These are phyloP conservation scores for Heterobasidion parviporum DNA, from an alignment of 1,284 basidiomycete species.

Conservation along the genomic window DNA sequence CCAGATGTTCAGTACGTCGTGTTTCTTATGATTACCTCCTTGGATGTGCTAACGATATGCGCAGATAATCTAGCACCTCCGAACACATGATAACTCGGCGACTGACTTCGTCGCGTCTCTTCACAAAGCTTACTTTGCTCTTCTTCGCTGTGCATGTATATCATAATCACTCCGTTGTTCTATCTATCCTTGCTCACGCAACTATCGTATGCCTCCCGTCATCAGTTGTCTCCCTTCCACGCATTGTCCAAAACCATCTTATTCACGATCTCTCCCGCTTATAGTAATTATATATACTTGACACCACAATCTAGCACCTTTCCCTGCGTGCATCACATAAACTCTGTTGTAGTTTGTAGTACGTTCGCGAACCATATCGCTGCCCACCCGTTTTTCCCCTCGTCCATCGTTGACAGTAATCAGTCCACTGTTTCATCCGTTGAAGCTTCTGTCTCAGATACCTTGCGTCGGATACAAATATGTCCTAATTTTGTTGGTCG, in stretches of 20 bases:
- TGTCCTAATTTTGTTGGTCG: no score
- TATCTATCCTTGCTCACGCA: neutral
- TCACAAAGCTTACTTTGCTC: neutral
- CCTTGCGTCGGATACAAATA: no score
- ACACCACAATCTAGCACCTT: no score
- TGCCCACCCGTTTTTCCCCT: no score
- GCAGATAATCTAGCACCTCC: neutral
- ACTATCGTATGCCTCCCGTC: neutral
- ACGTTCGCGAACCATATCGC: no score
- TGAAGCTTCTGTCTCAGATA: no score
- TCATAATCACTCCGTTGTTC: neutral
- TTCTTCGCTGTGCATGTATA: neutral
- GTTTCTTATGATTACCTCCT: neutral
- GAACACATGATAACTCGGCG: neutral
- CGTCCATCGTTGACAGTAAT: no score
- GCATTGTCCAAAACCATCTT: neutral
- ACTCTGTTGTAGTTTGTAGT: no score
- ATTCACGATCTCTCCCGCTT: no score
- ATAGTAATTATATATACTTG: no score
- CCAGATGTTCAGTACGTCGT: constrained; percentile 2
- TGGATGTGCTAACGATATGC: neutral
- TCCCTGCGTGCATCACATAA: no score
- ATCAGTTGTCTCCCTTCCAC: neutral
- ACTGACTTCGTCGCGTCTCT: neutral
- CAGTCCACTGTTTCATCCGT: no score